Percentiles rank a stretch among this genome's conserved stretches.
phyloP scores from a whole-genome alignment of 164 flowering plant species.

The Vitis vinifera region ASM3070453v1 NC_081811.1:30438001-30438500 shows the following conservation, averaged over 20 bases:
- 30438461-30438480: too few species aligned
- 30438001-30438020: too few species aligned
- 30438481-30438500: too few species aligned
- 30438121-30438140: constrained; percentile 96
- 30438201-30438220: constrained; percentile 86
- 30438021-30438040: too few species aligned
- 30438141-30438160: constrained; percentile 95
- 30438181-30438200: constrained; percentile 67
- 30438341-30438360: constrained; percentile 44
- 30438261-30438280: constrained; percentile 88
- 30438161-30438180: constrained; percentile 97
- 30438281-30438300: constrained; percentile 12
- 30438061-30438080: too few species aligned
- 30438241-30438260: constrained; percentile 98
- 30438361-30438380: constrained; percentile 90
- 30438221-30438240: constrained; percentile 98
- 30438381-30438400: constrained; percentile 93
- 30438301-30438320: not conserved
- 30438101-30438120: constrained; percentile 49
- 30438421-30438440: too few species aligned
- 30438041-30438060: too few species aligned
- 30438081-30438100: not conserved
- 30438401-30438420: constrained; percentile 93
- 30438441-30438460: too few species aligned
- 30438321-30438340: constrained; percentile 2